Evolutionary conservation across 192 early-diverging fungal genomes (phyloP), one percentile per base, ranked within the genome.

Genomic region (Rhizoclosmatium sp.): DNA sequence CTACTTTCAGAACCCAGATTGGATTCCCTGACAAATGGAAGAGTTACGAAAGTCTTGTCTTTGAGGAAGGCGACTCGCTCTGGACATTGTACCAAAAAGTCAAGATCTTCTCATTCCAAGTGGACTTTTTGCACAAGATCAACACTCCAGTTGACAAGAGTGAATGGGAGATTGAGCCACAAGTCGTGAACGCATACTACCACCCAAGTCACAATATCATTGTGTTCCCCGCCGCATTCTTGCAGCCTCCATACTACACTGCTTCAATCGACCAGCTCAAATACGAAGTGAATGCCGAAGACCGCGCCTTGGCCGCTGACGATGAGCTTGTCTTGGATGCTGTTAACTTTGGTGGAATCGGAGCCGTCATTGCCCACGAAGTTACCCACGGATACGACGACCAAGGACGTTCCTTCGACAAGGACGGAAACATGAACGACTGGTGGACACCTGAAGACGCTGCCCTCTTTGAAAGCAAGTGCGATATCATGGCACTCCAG

Each of bases 361-460:
- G 73, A 44, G 73, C 69, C n/a, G 77, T 84, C 16, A 77, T 85
- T 60, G 80, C 79, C 12, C 84, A 85, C 75, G 84, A 85, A 64
- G 58, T 85, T 12, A 82, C 76, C 39, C 84, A 85, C 65, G 82
- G 82, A 3, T 85, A 75, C 72, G 84, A 85, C 69, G 76, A 82
- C 65, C 62, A 73, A 44, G 84, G 84, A 2, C 49, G 82, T 12
- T 19, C 31, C 47, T 85, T 77, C 47, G 82, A 85, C 60, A 61
- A 41, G 1, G 51, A 40, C 2, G 84, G 84, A 40, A 64, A 79
- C 31, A 16, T 85, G 19, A 42, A 59, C 1, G 69, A 85, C 75
- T 85, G 84, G 84, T 84, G 83, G 83, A 75, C 59, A 1, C 58
- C 44, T 3, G 65, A 59, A 19, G 83, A 84, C 45, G 54, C 46